Conservation (phyloP, 306 rosid species). For the Calophaca sinica region DNA sequence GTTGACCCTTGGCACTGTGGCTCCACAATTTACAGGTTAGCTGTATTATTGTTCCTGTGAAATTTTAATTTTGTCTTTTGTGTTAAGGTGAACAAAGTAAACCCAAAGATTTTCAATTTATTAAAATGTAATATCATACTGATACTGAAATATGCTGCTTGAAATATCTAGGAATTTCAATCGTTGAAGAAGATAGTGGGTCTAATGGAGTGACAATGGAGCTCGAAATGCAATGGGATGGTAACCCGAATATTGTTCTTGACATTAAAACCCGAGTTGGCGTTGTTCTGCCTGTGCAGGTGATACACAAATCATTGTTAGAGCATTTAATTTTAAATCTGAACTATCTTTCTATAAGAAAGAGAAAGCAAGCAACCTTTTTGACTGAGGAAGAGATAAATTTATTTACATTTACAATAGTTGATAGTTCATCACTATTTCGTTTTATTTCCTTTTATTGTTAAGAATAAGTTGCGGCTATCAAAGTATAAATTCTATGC, state of each 20-base stretch:
- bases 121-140: conserved; percentile 23
- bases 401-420: neutral
- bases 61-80: neutral
- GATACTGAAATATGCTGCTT: conserved; percentile 39
- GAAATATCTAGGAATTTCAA: conserved; percentile 64
- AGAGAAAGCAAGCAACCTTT: neutral
- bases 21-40: conserved; percentile 92
- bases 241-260: conserved; percentile 79
- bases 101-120: neutral
- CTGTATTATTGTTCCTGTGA: conserved; percentile 8
- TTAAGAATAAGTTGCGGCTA: no score
- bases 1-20: conserved; percentile 90
- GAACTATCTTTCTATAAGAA: neutral
- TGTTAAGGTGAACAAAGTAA: conserved; percentile 33
- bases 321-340: conserved; percentile 4
- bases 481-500: no score
- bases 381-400: neutral
- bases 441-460: no score
- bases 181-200: conserved; percentile 71
- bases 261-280: conserved; percentile 85
- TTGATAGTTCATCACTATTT: neutral
- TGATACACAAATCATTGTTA: conserved; percentile 44
- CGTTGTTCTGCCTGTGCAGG: conserved; percentile 86
- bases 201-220: conserved; percentile 73
- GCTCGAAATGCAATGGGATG: conserved; percentile 98